Conservation (phyloP, 768 basidiomycete species). For the Boletus reticulatus region DNA sequence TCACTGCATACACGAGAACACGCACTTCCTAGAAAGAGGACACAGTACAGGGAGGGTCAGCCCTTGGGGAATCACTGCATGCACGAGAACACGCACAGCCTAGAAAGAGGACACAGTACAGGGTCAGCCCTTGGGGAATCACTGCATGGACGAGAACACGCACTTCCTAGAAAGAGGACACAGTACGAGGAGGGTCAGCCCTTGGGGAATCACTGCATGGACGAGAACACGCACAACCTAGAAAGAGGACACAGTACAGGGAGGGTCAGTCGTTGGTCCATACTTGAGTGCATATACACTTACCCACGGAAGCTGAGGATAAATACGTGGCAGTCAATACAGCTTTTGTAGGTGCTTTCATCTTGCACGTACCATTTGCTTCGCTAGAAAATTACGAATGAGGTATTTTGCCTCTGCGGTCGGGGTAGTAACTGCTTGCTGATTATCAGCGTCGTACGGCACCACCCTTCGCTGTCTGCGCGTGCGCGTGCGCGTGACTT, state of each 20-base stretch:
- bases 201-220: not conserved
- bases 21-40: not conserved
- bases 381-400: slow-evolving; percentile 2
- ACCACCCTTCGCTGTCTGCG: too few relatives aligned
- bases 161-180: not conserved
- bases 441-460: too few relatives aligned
- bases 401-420: not conserved
- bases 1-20: not conserved
- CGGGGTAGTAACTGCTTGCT: too few relatives aligned
- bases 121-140: not conserved
- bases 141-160: not conserved
- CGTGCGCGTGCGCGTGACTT: not conserved
- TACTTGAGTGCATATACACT: too few relatives aligned
- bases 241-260: too few relatives aligned
- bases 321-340: too few relatives aligned
- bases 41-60: not conserved
- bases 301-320: too few relatives aligned
- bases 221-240: not conserved
- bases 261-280: too few relatives aligned
- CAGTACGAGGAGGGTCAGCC: not conserved
- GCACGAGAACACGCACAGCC: not conserved
- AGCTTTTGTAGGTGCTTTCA: too few relatives aligned
- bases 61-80: not conserved
- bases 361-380: not conserved
- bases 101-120: not conserved